Conservation (phyloP, 805 yeast genomes). For the Lipomyces yamadae region DNA sequence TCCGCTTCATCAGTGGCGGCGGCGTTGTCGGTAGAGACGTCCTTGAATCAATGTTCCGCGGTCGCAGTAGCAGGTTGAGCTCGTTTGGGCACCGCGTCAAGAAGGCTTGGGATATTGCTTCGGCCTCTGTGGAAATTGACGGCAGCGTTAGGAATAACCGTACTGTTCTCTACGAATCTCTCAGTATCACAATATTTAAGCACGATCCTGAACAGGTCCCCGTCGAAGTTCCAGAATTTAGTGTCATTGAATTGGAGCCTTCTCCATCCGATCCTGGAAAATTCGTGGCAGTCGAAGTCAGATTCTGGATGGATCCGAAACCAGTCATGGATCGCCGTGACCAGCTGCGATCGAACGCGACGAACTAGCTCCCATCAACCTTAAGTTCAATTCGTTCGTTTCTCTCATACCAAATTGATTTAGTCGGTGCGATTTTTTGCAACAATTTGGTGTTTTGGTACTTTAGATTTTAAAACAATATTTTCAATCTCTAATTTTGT, state of each 20-base stretch:
- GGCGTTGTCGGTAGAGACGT: not conserved
- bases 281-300: not conserved
- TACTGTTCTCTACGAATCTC: not conserved
- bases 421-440: not conserved
- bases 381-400: too few relatives aligned
- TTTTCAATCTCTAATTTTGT: conserved; percentile 1
- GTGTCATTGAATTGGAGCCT: not conserved
- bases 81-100: not conserved
- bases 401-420: too few relatives aligned
- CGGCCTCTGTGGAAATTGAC: not conserved
- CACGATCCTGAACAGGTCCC: not conserved
- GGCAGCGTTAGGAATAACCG: not conserved
- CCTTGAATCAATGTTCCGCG: not conserved
- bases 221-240: not conserved
- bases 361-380: not conserved
- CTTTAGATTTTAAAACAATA: conserved; percentile 7
- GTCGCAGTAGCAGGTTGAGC: not conserved
- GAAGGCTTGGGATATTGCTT: not conserved
- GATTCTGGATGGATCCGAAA: not conserved
- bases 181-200: not conserved
- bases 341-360: not conserved
- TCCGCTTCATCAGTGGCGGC: not conserved
- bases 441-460: conserved; percentile 10
- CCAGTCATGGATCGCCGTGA: not conserved
- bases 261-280: not conserved